Percentiles rank a stretch among this genome's conserved stretches.
Conservation (phyloP, 768 basidiomycete species). For the Rhizopogon rudus region DNA sequence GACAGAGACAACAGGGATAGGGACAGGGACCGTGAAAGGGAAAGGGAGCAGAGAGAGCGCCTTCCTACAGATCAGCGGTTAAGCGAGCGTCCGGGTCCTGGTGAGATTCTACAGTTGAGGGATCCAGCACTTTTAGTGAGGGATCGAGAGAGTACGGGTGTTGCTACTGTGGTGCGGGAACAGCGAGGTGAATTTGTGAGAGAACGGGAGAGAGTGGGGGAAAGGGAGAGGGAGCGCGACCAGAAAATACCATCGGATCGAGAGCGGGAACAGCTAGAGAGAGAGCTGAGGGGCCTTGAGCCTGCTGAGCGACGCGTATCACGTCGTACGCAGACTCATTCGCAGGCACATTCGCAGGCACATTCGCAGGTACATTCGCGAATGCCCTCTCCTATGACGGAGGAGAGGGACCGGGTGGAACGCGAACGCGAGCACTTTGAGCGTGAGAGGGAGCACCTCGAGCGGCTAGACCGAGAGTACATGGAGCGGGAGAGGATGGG, state of each 20-base stretch:
- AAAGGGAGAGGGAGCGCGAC: conserved; percentile 29
- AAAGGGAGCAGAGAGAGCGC: conserved; percentile 16
- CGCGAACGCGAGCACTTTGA: conserved; percentile 20
- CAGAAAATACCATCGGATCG: conserved; percentile 19
- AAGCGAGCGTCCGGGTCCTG: conserved; percentile 2
- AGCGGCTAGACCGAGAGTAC: conserved; percentile 24
- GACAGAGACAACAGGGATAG: neutral
- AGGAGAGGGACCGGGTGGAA: conserved; percentile 18
- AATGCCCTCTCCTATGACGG: conserved; percentile 5
- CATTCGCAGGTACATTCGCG: neutral
- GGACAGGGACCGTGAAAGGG: neutral
- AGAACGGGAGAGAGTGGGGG: conserved; percentile 22
- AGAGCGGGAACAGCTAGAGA: conserved; percentile 17
- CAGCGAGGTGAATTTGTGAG: conserved; percentile 26
- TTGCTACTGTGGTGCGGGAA: conserved; percentile 15
- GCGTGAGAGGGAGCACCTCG: conserved; percentile 27
- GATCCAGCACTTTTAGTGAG: neutral
- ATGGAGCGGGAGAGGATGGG: conserved; percentile 20
- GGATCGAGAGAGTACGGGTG: neutral
- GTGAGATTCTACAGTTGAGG: conserved; percentile 1
- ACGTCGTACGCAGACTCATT: neutral
- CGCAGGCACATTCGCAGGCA: neutral
- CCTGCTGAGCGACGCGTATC: neutral
- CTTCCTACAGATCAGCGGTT: conserved; percentile 13
- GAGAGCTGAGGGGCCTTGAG: conserved; percentile 2